Conservation (phyloP, 305 asterid genomes). For the Fraxinus albicans region DNA sequence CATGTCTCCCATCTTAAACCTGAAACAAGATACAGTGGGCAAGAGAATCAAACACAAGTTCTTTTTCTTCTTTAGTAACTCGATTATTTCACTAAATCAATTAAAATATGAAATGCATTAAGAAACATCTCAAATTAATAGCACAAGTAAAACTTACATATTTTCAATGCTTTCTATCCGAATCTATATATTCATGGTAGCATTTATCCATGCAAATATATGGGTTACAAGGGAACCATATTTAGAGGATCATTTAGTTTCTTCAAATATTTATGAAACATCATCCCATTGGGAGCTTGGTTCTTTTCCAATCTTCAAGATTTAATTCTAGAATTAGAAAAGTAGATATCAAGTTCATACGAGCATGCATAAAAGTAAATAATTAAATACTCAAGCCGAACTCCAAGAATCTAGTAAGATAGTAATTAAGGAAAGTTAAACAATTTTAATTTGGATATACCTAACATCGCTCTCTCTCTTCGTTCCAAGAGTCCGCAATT, state of each 20-base stretch:
- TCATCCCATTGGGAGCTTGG: not conserved
- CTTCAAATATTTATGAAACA: not conserved
- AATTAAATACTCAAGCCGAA: not conserved
- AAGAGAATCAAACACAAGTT: not conserved
- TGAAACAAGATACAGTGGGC: conserved; percentile 19
- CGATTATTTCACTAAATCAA: not conserved
- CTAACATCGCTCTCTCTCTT: conserved; percentile 90
- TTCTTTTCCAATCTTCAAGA: not conserved
- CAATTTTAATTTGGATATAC: conserved; percentile 34
- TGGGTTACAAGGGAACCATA: not conserved
- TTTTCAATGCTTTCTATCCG: not conserved
- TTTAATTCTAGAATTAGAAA: not conserved
- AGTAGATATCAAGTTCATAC: not conserved
- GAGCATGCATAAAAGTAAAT: not conserved
- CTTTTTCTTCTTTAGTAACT: not conserved
- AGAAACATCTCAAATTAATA: not conserved
- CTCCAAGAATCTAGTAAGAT: not conserved
- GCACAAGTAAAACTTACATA: not conserved
- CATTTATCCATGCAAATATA: not conserved
- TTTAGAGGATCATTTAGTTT: not conserved
- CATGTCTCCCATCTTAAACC: conserved; percentile 73
- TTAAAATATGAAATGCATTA: not conserved
- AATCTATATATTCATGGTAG: not conserved
- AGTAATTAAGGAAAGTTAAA: not conserved
- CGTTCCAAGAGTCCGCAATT: conserved; percentile 82